A percentile compares a stretch with the other conserved stretches of the same genome.
Evolutionary conservation across 2,329 filamentous ascomycete species (phyloP).

Genomic region (Claviceps monticola): DNA sequence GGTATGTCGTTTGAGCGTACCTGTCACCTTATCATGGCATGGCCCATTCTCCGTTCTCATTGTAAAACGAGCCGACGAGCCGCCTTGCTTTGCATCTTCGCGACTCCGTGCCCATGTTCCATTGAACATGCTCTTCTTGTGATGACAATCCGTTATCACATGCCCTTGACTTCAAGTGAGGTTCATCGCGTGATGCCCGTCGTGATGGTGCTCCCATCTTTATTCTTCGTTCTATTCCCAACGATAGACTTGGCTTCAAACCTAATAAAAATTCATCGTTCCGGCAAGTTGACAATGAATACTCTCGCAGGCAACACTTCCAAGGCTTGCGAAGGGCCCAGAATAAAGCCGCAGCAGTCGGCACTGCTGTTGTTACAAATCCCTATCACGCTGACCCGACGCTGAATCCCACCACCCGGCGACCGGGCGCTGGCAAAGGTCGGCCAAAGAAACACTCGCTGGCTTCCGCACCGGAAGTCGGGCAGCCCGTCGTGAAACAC

Average conservation of each 20-base stretch:
- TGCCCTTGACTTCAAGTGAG: not conserved
- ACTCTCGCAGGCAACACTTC: conserved; percentile 40
- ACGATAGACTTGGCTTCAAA: too few relatives aligned
- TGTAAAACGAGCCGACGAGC: not conserved
- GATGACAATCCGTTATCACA: not conserved
- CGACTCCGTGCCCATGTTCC: not conserved
- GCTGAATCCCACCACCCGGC: conserved; percentile 43
- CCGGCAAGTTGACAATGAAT: not conserved
- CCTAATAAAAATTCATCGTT: not conserved
- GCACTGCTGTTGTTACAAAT: conserved; percentile 17
- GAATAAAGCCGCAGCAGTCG: conserved; percentile 34
- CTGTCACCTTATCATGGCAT: not conserved
- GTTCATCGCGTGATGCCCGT: not conserved
- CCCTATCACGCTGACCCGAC: conserved; percentile 34
- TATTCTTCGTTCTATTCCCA: not conserved
- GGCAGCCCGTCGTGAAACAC: not conserved
- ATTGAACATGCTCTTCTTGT: not conserved
- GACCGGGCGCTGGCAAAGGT: conserved; percentile 43
- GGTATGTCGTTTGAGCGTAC: conserved; percentile 29
- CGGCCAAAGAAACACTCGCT: conserved; percentile 31
- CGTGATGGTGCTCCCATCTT: not conserved
- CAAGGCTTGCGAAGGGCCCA: conserved; percentile 43
- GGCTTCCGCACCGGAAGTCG: not conserved
- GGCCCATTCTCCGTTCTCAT: not conserved
- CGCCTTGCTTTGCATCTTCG: not conserved